A percentile compares a stretch with the other conserved stretches of the same genome.
These are phyloP conservation scores for Garcia nutans DNA, from an alignment of 345 rosid species.

Conservation along the genomic window DNA sequence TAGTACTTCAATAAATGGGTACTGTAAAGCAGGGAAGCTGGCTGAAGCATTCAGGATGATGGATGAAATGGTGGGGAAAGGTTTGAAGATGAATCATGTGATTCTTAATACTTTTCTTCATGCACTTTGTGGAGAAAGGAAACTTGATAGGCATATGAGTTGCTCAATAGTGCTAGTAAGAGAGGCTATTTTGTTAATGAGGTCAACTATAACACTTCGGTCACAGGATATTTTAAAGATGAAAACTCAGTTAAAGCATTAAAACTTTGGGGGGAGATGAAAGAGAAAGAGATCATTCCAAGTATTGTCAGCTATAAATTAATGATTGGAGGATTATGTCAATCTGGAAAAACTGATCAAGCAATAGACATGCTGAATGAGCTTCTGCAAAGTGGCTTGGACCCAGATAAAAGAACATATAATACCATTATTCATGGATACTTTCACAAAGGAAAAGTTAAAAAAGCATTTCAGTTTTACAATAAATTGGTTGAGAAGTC, in stretches of 20 bases:
- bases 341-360: constrained; percentile 56
- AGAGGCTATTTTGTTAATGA: constrained; percentile 75
- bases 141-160: constrained; percentile 45
- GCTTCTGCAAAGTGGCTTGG: constrained; percentile 56
- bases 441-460: constrained; percentile 62
- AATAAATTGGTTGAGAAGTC: constrained; percentile 57
- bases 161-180: constrained; percentile 55
- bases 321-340: constrained; percentile 67
- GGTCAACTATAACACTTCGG: constrained; percentile 74
- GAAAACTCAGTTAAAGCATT: constrained; percentile 48
- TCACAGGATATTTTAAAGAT: constrained; percentile 61
- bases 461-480: constrained; percentile 81
- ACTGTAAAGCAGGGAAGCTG: constrained; percentile 60
- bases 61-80: constrained; percentile 71
- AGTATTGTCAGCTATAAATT: constrained; percentile 63
- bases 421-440: constrained; percentile 72
- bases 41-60: constrained; percentile 65
- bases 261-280: constrained; percentile 84
- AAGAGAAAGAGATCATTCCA: constrained; percentile 60
- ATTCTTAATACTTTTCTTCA: neutral
- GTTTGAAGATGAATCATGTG: constrained; percentile 59
- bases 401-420: constrained; percentile 63
- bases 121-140: too few species aligned
- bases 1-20: constrained; percentile 62
- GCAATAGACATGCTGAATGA: constrained; percentile 70